Evolutionary conservation across 2,329 filamentous ascomycete species (phyloP).

Genomic region (Fusarium decemcellulare): DNA sequence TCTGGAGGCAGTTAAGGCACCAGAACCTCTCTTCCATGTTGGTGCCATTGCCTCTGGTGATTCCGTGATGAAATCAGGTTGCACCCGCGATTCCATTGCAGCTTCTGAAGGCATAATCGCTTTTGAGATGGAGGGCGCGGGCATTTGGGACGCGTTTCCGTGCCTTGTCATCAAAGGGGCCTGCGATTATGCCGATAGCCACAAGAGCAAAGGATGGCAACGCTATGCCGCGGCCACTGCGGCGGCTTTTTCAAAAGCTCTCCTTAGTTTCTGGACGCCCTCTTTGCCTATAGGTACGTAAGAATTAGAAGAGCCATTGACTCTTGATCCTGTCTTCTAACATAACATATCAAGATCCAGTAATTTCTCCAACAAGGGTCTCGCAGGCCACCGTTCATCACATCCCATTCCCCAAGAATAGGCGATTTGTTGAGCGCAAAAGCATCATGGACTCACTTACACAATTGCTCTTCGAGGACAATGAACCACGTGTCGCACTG

Average conservation of each 20-base stretch:
- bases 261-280: constrained; percentile 3
- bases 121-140: constrained; percentile 55
- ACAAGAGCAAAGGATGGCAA: constrained; percentile 48
- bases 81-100: constrained; percentile 53
- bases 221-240: constrained; percentile 30
- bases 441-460: neutral
- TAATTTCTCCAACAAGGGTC: neutral
- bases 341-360: neutral
- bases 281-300: neutral
- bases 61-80: constrained; percentile 54
- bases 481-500: constrained; percentile 6
- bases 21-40: constrained; percentile 38
- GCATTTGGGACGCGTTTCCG: constrained; percentile 50
- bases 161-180: constrained; percentile 54
- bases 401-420: neutral
- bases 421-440: neutral
- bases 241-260: constrained; percentile 21
- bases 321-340: neutral
- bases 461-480: neutral
- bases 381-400: neutral
- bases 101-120: constrained; percentile 42
- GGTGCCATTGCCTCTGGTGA: constrained; percentile 56
- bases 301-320: neutral
- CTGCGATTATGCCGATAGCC: constrained; percentile 57
- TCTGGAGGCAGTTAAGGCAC: neutral